Percentiles rank a stretch among this genome's conserved stretches.
phyloP scores from a whole-genome alignment of 2,329 filamentous ascomycete genomes.

The Pseudogymnoascus destructans region DNA sequence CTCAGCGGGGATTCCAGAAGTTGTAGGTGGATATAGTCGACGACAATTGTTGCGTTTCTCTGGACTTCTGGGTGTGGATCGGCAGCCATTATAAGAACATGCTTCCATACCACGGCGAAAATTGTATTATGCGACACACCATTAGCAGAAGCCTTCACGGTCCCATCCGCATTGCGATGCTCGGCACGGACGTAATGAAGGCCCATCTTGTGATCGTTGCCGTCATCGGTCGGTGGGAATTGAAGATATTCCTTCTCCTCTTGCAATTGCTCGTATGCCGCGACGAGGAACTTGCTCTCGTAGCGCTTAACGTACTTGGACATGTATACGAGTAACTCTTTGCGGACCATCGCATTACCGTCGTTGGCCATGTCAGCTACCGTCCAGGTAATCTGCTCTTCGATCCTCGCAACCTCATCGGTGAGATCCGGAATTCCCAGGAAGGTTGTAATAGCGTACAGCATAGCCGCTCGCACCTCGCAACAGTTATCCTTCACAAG shows the following conservation, averaged over 20 bases:
- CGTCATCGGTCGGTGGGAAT: constrained; percentile 41
- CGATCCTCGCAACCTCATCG: constrained; percentile 77
- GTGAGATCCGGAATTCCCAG: constrained; percentile 87
- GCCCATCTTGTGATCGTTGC: constrained; percentile 46
- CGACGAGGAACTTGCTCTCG: constrained; percentile 81
- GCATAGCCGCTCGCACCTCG: constrained; percentile 85
- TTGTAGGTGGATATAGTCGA: constrained; percentile 71
- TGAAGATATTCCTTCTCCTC: constrained; percentile 65
- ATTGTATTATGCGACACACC: constrained; percentile 74
- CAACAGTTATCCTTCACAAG: constrained; percentile 76
- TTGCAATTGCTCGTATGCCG: constrained; percentile 77
- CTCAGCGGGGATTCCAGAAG: constrained; percentile 68
- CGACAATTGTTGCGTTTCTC: constrained; percentile 67
- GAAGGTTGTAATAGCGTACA: constrained; percentile 88
- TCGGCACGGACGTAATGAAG: constrained; percentile 46
- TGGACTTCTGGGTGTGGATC: constrained; percentile 93
- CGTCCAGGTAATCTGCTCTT: constrained; percentile 80
- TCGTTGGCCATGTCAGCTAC: constrained; percentile 87
- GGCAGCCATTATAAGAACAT: constrained; percentile 77
- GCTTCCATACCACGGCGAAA: constrained; percentile 89
- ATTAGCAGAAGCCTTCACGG: constrained; percentile 41
- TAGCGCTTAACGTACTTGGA: constrained; percentile 85
- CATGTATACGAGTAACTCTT: constrained; percentile 85
- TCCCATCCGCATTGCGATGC: constrained; percentile 43
- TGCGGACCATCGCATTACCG: constrained; percentile 85